Evolutionary conservation across 2,329 filamentous ascomycete genomes (phyloP).

Genomic region (Aspergillus versicolor): DNA sequence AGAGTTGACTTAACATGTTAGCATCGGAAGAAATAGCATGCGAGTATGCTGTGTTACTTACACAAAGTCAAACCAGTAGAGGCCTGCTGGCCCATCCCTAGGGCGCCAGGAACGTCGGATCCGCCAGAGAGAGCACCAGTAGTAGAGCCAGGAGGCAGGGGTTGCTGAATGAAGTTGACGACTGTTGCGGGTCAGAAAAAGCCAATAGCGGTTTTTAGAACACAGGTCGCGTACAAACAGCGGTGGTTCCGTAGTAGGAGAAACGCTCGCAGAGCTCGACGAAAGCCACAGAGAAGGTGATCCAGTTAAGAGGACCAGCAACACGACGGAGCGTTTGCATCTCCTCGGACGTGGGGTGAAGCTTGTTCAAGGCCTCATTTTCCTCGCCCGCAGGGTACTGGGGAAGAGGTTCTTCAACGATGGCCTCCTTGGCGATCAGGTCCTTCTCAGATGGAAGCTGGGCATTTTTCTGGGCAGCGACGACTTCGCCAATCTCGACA

Average conservation of each 20-base stretch:
- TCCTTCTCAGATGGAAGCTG: not conserved
- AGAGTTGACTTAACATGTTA: constrained; percentile 48
- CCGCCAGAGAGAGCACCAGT: constrained; percentile 46
- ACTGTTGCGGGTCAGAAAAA: constrained; percentile 30
- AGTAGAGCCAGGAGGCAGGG: constrained; percentile 54
- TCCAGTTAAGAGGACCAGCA: constrained; percentile 55
- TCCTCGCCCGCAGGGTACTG: not conserved
- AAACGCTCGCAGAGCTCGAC: constrained; percentile 76
- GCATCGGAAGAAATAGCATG: not conserved
- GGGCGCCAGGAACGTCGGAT: constrained; percentile 47
- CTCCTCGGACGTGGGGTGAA: constrained; percentile 35
- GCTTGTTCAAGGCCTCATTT: not conserved
- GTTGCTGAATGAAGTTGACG: constrained; percentile 63
- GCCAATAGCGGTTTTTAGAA: not conserved
- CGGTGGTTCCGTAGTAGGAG: constrained; percentile 72
- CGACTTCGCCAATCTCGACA: constrained; percentile 2
- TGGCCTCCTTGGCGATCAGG: not conserved
- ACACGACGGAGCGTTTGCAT: constrained; percentile 37
- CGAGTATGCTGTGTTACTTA: constrained; percentile 17
- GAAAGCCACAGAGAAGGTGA: constrained; percentile 68
- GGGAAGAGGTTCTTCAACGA: not conserved
- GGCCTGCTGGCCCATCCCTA: constrained; percentile 60
- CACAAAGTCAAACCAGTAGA: constrained; percentile 52
- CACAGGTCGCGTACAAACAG: constrained; percentile 56
- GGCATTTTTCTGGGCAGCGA: not conserved